Percentiles rank a stretch among this genome's conserved stretches.
Evolutionary conservation across 176 grass and related monocot genomes (phyloP).

Genomic region (Rhynchospora tenuis): DNA sequence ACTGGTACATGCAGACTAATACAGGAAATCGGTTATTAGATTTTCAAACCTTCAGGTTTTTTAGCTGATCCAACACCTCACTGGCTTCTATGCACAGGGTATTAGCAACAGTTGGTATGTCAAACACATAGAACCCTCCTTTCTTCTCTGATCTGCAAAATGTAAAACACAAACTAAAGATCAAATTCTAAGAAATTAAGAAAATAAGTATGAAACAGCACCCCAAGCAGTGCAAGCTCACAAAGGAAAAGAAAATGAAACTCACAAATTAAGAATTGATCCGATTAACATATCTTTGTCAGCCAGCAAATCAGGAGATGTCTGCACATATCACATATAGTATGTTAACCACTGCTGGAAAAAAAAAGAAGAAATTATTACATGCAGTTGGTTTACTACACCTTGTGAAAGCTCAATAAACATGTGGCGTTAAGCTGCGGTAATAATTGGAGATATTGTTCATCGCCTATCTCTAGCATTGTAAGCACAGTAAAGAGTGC

Average conservation of each 20-base stretch:
- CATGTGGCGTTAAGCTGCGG: conserved; percentile 81
- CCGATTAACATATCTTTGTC: conserved; percentile 66
- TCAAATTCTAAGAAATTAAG: not conserved
- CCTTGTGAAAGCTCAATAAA: conserved; percentile 93
- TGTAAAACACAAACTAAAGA: conserved; percentile 15
- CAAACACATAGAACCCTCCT: conserved; percentile 76
- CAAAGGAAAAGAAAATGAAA: not conserved
- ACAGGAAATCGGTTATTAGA: conserved; percentile 2
- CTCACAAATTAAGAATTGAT: conserved; percentile 66
- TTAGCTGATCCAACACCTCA: conserved; percentile 66
- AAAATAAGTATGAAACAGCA: not conserved
- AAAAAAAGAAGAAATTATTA: conserved; percentile 4
- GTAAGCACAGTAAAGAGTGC: conserved; percentile 86
- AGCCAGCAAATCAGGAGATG: conserved; percentile 57
- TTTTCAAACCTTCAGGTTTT: conserved; percentile 67
- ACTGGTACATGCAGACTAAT: not conserved
- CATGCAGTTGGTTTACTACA: conserved; percentile 10
- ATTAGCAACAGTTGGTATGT: conserved; percentile 73
- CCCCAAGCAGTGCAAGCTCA: not conserved
- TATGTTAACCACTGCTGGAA: not conserved
- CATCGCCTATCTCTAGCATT: conserved; percentile 82
- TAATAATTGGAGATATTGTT: conserved; percentile 81
- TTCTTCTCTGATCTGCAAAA: conserved; percentile 60
- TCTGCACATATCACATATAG: conserved; percentile 36
- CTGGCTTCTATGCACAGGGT: conserved; percentile 37